Base-by-base conservation (phyloP, 495 filamentous ascomycete genomes). In the Podospora tetraspora region DNA sequence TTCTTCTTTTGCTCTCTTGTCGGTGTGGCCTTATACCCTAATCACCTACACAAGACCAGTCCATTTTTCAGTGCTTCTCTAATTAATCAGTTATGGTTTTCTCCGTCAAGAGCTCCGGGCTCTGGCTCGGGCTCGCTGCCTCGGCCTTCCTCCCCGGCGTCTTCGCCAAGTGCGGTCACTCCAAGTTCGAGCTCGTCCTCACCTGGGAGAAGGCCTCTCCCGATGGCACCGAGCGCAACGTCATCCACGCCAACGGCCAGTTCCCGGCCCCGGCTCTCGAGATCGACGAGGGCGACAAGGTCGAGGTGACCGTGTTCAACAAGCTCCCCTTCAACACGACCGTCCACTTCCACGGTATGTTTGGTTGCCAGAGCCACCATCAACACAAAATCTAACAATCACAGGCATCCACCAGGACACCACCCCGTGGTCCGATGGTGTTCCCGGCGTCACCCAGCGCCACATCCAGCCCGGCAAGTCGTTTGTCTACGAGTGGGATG, bases 261-360 rank as follows among this genome's bases (percentile, higher is more conserved):
- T 80, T 81, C 52, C 85, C 85, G 22, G 84, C 79, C 23, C 85
- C 84, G 0, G 64, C 72, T 24, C 69, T 87, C 59, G 73, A 75
- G 29, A 64, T 86, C 52, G 74, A 83, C 25, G 74, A 87, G 63
- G 84, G 83, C 3, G 83, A 87, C 63, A 69, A 80, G 62, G 84
- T 86, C 23, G 74, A 83, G 61, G 80, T 87, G 22, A 65, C 78
- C 25, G 82, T 86, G 1, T 70, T 75, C 30, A 86, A 85, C 68
- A 69, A 77, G 7, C 77, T 84, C 65, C 81, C 81, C 2, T 81
- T 79, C 61, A 78, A 79, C 58, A 81, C 80, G 0, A 82, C 82
- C 8, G 74, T 87, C 10, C 84, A 87, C 69, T 86, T 83, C 60
- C 85, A 86, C 71, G 84, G 86, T 67, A 76, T 71, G 68, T 68